A percentile compares a stretch with the other conserved stretches of the same genome.
These are phyloP conservation scores for Exidia glandulosa DNA, from an alignment of 768 basidiomycete genomes.

Conservation along the genomic window DNA sequence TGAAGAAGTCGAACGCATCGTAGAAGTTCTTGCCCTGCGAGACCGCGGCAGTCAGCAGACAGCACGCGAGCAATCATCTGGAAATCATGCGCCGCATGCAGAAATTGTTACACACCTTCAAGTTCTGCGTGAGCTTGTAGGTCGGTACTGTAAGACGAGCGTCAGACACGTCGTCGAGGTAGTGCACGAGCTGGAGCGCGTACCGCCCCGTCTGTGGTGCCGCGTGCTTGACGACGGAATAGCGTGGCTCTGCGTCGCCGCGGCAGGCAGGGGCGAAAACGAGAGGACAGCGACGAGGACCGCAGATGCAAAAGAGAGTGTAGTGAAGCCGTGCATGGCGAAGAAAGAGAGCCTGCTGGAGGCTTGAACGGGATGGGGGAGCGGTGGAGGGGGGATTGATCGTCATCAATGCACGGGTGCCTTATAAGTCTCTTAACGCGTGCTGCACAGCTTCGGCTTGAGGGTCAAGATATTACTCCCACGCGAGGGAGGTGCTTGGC, in stretches of 20 bases:
- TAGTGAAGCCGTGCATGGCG: neutral
- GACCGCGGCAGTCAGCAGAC: neutral
- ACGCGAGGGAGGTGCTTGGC: too few species aligned
- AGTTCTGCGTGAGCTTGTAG: too few species aligned
- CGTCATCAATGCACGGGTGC: too few species aligned
- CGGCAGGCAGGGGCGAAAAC: neutral
- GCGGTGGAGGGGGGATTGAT: too few species aligned
- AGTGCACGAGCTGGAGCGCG: too few species aligned
- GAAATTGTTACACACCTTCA: neutral
- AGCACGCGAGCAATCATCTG: neutral
- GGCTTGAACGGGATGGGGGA: too few species aligned
- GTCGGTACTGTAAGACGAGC: neutral
- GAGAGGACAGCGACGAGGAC: neutral
- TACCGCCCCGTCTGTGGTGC: neutral
- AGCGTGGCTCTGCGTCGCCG: neutral
- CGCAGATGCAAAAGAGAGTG: neutral
- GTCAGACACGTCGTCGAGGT: neutral
- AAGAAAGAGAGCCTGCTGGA: too few species aligned
- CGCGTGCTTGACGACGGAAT: neutral
- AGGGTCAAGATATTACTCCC: too few species aligned
- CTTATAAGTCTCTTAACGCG: too few species aligned
- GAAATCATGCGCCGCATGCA: neutral
- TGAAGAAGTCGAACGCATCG: neutral
- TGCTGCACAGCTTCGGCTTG: too few species aligned
- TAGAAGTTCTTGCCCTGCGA: neutral